A percentile compares a stretch with the other conserved stretches of the same genome.
Evolutionary conservation across 306 rosid species (phyloP).

Genomic region (Oxytropis ochrocephala): DNA sequence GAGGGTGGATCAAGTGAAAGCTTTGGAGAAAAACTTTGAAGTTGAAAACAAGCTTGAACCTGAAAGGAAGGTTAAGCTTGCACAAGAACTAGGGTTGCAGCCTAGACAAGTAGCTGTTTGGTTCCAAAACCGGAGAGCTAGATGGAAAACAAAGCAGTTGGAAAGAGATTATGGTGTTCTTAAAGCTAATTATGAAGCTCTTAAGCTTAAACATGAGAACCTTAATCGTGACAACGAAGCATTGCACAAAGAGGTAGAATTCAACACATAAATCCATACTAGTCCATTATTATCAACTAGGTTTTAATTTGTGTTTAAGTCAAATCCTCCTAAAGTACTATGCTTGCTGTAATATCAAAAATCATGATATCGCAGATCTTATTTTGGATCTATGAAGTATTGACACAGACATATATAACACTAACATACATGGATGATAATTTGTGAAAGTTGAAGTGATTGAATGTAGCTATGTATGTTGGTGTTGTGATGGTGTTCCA

Average conservation of each 20-base stretch:
- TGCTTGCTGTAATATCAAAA: too few species aligned
- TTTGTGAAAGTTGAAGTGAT: too few species aligned
- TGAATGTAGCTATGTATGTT: too few species aligned
- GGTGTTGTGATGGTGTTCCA: too few species aligned
- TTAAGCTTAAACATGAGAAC: slow-evolving; percentile 44
- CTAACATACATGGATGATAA: too few species aligned
- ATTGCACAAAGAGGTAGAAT: slow-evolving; percentile 58
- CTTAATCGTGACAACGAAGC: slow-evolving; percentile 66
- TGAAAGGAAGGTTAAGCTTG: slow-evolving; percentile 78
- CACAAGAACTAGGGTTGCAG: slow-evolving; percentile 84
- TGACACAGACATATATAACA: too few species aligned
- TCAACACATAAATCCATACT: neutral
- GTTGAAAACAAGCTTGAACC: slow-evolving; percentile 98
- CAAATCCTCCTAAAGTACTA: too few species aligned
- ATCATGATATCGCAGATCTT: too few species aligned
- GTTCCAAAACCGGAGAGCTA: slow-evolving; percentile 96
- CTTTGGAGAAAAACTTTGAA: slow-evolving; percentile 91
- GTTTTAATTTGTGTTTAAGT: too few species aligned
- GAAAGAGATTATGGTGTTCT: slow-evolving; percentile 86
- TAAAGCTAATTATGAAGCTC: slow-evolving; percentile 59
- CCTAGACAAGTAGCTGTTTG: slow-evolving; percentile 95
- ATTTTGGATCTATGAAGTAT: too few species aligned
- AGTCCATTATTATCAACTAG: too few species aligned
- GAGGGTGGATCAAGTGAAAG: slow-evolving; percentile 81
- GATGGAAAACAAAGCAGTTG: slow-evolving; percentile 93